These are phyloP conservation scores for Lagerstroemia speciosa DNA, from an alignment of 345 rosid species.

Conservation along the genomic window DNA sequence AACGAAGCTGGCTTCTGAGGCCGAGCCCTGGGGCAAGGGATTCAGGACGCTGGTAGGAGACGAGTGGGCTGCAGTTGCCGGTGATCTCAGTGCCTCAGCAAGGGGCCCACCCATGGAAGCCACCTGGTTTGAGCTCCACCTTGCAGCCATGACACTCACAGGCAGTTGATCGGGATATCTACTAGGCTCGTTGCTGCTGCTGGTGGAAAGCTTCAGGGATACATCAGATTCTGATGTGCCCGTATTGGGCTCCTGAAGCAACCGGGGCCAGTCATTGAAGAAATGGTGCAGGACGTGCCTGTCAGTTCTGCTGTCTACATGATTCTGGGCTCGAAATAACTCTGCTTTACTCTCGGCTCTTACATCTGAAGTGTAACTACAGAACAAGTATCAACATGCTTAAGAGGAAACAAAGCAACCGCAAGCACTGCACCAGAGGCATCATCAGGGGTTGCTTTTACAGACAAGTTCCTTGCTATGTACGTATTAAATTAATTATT, in stretches of 20 bases:
- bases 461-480: background rate
- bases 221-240: slow-evolving; percentile 71
- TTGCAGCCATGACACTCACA: slow-evolving; percentile 37
- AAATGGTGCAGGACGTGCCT: slow-evolving; percentile 69
- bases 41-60: slow-evolving; percentile 76
- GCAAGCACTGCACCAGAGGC: background rate
- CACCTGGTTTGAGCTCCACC: slow-evolving; percentile 45
- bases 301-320: slow-evolving; percentile 25
- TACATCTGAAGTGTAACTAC: slow-evolving; percentile 33
- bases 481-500: background rate
- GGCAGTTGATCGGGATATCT: slow-evolving; percentile 24
- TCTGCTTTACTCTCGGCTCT: slow-evolving; percentile 30
- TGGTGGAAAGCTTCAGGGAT: slow-evolving; percentile 76
- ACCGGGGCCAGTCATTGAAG: slow-evolving; percentile 85
- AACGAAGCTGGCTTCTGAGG: slow-evolving; percentile 14
- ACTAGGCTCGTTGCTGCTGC: slow-evolving; percentile 35
- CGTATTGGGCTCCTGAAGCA: slow-evolving; percentile 41
- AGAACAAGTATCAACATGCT: no score
- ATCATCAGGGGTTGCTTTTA: background rate
- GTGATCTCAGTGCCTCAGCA: slow-evolving; percentile 73
- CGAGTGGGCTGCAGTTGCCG: slow-evolving; percentile 34
- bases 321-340: slow-evolving; percentile 20
- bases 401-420: background rate
- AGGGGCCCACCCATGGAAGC: slow-evolving; percentile 84
- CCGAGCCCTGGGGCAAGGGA: slow-evolving; percentile 23